Percentiles rank a stretch among this genome's conserved stretches.
phyloP scores from a whole-genome alignment of 2,329 filamentous ascomycete species.

The Aureobasidium sp. region DNA sequence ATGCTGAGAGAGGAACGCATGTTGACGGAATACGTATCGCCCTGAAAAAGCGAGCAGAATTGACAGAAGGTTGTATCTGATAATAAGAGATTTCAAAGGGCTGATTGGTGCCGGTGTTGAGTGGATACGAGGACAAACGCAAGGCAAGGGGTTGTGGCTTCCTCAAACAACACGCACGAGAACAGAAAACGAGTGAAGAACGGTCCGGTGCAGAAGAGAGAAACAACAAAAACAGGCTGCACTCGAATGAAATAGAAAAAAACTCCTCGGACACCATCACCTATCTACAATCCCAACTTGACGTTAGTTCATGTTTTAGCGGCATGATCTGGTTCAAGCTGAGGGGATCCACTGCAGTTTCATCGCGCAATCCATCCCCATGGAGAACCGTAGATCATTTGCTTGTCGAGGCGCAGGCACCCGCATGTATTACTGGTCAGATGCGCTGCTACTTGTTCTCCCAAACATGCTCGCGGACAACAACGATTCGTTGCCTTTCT shows the following conservation, averaged over 20 bases:
- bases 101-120: background rate
- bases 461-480: background rate
- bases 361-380: slow-evolving; percentile 9
- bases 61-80: background rate
- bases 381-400: slow-evolving; percentile 5
- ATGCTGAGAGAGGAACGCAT: background rate
- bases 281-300: slow-evolving; percentile 4
- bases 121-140: slow-evolving; percentile 3
- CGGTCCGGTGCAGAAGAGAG: background rate
- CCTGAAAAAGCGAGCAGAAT: background rate
- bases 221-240: background rate
- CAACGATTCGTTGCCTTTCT: background rate
- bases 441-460: background rate
- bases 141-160: slow-evolving; percentile 1
- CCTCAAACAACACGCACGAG: background rate
- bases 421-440: background rate
- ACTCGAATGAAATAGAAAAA: background rate
- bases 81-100: background rate
- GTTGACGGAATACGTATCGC: background rate
- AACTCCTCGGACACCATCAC: background rate
- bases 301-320: slow-evolving; percentile 5
- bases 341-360: slow-evolving; percentile 10
- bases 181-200: background rate
- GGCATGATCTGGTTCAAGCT: slow-evolving; percentile 4
- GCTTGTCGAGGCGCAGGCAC: background rate